These are phyloP conservation scores for Clonostachys solani DNA, from an alignment of 2,329 filamentous ascomycete species.

Conservation along the genomic window DNA sequence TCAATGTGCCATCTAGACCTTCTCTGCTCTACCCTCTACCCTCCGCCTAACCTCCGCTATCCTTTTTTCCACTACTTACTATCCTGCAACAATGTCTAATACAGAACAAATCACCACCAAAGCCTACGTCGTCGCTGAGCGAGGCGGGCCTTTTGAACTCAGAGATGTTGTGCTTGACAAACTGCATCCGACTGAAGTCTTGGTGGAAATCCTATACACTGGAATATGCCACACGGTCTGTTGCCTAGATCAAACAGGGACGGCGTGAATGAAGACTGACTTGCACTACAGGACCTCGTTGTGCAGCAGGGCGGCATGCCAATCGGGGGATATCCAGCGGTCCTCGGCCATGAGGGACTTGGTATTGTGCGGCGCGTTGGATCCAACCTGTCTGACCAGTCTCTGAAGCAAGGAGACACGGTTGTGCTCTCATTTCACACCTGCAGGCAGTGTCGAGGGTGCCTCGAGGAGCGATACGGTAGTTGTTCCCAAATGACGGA, in stretches of 20 bases:
- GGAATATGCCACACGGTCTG: constrained; percentile 21
- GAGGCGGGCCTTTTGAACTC: background rate
- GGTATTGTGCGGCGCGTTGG: constrained; percentile 20
- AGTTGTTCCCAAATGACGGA: constrained; percentile 10
- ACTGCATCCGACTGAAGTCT: constrained; percentile 7
- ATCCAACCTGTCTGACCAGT: constrained; percentile 11
- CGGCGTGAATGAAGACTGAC: background rate
- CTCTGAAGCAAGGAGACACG: constrained; percentile 19
- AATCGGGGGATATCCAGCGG: constrained; percentile 15
- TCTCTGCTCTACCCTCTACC: too few relatives aligned
- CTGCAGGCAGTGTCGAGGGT: constrained; percentile 13
- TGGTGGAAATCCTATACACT: constrained; percentile 19
- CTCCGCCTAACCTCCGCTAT: too few relatives aligned
- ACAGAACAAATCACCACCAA: background rate
- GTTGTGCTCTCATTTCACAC: constrained; percentile 18
- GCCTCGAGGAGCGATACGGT: constrained; percentile 10
- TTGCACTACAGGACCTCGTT: constrained; percentile 1
- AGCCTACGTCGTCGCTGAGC: background rate
- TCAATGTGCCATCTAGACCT: too few relatives aligned
- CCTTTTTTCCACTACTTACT: too few relatives aligned
- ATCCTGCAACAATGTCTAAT: background rate
- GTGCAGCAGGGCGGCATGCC: constrained; percentile 9
- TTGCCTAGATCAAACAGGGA: background rate
- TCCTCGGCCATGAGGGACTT: constrained; percentile 17
- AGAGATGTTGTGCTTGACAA: constrained; percentile 1